Conservation (phyloP, 2,329 filamentous ascomycete genomes). For the Pseudogymnoascus verrucosus region DNA sequence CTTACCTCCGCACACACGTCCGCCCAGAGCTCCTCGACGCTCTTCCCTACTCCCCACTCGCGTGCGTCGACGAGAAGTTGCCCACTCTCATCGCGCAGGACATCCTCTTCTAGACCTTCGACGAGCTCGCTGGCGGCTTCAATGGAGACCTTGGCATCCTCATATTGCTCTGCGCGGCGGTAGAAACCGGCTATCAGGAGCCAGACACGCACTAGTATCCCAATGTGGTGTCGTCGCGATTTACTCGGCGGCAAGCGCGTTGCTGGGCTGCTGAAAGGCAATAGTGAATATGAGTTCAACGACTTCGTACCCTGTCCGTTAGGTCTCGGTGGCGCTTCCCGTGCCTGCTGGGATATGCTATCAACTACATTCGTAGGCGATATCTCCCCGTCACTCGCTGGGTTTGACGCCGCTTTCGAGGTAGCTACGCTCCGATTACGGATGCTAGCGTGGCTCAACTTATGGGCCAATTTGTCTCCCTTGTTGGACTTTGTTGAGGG, state of each 20-base stretch:
- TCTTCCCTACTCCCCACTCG: constrained; percentile 74
- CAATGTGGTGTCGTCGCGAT: constrained; percentile 40
- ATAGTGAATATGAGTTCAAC: not conserved
- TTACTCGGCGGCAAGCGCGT: constrained; percentile 46
- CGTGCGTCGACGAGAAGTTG: constrained; percentile 53
- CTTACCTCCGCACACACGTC: constrained; percentile 77
- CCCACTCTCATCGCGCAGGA: constrained; percentile 53
- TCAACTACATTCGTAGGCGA: not conserved
- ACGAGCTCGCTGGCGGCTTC: constrained; percentile 75
- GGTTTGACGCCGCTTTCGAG: not conserved
- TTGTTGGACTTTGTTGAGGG: constrained; percentile 30
- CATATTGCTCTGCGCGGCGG: constrained; percentile 67
- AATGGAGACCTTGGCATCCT: constrained; percentile 73
- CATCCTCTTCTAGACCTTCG: constrained; percentile 59
- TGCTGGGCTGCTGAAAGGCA: constrained; percentile 14
- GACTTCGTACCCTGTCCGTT: not conserved
- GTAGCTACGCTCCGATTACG: constrained; percentile 43
- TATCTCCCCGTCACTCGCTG: not conserved
- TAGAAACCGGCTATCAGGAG: constrained; percentile 85
- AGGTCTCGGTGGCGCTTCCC: not conserved
- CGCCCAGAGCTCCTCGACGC: constrained; percentile 74
- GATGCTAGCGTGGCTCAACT: constrained; percentile 37
- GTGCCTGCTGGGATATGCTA: not conserved
- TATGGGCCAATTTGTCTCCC: constrained; percentile 31
- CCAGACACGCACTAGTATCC: constrained; percentile 72